Conservation (phyloP, 257 asterid genomes). For the Avicennia marina region DNA sequence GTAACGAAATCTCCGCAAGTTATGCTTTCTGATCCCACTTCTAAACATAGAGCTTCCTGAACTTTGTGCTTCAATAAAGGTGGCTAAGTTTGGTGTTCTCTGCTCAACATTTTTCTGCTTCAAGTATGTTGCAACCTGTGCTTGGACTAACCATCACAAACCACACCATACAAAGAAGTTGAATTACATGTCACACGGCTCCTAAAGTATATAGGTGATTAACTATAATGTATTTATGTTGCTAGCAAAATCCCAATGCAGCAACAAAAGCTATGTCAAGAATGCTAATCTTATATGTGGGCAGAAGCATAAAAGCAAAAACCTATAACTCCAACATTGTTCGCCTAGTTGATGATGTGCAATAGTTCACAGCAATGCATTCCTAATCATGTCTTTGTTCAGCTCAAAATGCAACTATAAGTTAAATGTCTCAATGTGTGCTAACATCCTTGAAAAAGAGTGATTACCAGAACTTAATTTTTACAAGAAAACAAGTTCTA, state of each 20-base stretch:
- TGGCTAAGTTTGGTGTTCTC: not conserved
- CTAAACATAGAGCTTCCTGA: not conserved
- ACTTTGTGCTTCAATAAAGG: not conserved
- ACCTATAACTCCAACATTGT: not conserved
- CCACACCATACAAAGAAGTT: not conserved
- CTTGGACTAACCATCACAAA: not conserved
- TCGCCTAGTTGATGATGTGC: not conserved
- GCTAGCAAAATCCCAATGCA: not conserved
- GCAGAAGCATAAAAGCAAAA: not conserved
- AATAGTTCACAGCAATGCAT: not conserved
- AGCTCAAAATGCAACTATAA: conserved; percentile 5
- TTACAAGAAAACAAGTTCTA: not conserved
- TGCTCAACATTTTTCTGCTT: not conserved
- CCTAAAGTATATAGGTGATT: not conserved
- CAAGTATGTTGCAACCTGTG: not conserved
- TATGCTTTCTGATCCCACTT: not conserved
- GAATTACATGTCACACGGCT: not conserved
- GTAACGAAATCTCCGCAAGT: not conserved
- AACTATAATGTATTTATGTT: not conserved
- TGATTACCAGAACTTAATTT: not conserved
- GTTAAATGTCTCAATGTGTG: not conserved
- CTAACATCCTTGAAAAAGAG: not conserved
- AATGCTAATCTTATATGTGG: not conserved
- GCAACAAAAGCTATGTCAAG: not conserved
- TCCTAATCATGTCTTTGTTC: conserved; percentile 7